Conservation (phyloP, 164 flowering plant genomes). For the Taxillus chinensis region DNA sequence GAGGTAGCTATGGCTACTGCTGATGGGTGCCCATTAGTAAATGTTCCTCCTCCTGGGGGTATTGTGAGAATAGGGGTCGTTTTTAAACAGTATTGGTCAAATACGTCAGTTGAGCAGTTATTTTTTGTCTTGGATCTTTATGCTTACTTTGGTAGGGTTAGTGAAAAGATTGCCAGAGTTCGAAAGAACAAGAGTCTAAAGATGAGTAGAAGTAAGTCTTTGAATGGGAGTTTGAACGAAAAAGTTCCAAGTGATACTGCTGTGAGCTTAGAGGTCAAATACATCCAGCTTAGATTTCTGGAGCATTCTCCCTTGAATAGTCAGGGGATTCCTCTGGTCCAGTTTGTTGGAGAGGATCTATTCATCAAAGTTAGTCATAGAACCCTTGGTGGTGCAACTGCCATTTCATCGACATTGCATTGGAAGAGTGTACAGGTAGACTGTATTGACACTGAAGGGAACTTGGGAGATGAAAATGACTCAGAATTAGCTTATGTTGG, state of each 20-base stretch:
- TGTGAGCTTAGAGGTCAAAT: slow-evolving; percentile 50
- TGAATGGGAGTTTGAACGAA: slow-evolving; percentile 45
- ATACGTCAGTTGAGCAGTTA: slow-evolving; percentile 87
- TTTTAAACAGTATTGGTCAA: slow-evolving; percentile 62
- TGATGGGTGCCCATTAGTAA: slow-evolving; percentile 72
- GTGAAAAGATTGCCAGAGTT: slow-evolving; percentile 59
- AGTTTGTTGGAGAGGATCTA: slow-evolving; percentile 62
- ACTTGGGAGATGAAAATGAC: slow-evolving; percentile 22
- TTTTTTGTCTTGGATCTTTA: slow-evolving; percentile 83
- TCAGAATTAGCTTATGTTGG: slow-evolving; percentile 12
- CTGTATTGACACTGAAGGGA: slow-evolving; percentile 58
- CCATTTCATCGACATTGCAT: slow-evolving; percentile 56
- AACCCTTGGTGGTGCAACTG: slow-evolving; percentile 91
- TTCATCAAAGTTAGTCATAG: slow-evolving; percentile 66
- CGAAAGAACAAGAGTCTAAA: slow-evolving; percentile 36
- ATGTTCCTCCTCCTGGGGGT: slow-evolving; percentile 91
- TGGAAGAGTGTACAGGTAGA: slow-evolving; percentile 76
- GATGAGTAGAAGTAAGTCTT: slow-evolving; percentile 16
- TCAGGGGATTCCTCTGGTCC: slow-evolving; percentile 69
- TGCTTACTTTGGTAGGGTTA: slow-evolving; percentile 62
- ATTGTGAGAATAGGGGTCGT: slow-evolving; percentile 76
- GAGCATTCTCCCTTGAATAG: slow-evolving; percentile 42
- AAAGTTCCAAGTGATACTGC: slow-evolving; percentile 93
- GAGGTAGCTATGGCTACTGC: slow-evolving; percentile 92
- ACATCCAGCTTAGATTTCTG: slow-evolving; percentile 69